A percentile compares a stretch with the other conserved stretches of the same genome.
Conservation (phyloP, 768 basidiomycete species). For the Suillus tomentosus region DNA sequence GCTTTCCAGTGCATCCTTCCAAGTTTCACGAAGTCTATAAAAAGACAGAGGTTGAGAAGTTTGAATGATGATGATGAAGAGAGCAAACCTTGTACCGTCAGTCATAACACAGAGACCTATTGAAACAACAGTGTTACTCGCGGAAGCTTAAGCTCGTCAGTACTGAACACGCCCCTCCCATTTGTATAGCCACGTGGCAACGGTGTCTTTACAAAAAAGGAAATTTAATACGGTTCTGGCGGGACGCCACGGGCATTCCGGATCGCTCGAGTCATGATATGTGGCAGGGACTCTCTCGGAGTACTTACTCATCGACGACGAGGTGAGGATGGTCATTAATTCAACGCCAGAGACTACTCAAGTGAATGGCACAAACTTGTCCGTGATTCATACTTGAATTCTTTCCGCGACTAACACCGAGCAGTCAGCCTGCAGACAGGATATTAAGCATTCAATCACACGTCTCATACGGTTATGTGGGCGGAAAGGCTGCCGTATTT, state of each 20-base stretch:
- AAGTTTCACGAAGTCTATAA: slow-evolving; percentile 75
- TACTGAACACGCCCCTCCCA: slow-evolving; percentile 5
- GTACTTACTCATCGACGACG: background rate
- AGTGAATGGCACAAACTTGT: background rate
- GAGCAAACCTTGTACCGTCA: slow-evolving; percentile 59
- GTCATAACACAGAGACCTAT: slow-evolving; percentile 37
- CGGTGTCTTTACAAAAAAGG: background rate
- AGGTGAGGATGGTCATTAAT: background rate
- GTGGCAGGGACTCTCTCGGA: background rate
- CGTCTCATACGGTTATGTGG: slow-evolving; percentile 92
- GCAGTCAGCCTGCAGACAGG: slow-evolving; percentile 36
- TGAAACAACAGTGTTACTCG: slow-evolving; percentile 1
- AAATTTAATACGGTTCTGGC: background rate
- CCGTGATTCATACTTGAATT: background rate
- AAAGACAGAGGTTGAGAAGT: background rate
- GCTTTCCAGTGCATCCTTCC: slow-evolving; percentile 72
- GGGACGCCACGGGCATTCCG: background rate
- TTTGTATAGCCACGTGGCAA: slow-evolving; percentile 11
- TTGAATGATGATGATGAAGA: background rate
- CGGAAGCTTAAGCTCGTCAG: background rate
- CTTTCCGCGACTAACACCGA: background rate
- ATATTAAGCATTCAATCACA: slow-evolving; percentile 93
- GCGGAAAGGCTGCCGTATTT: slow-evolving; percentile 78
- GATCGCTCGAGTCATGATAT: background rate
- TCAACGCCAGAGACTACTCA: background rate